Percentiles rank a stretch among this genome's conserved stretches.
These are phyloP conservation scores for Scutellaria baicalensis DNA, from an alignment of 257 asterid genomes.

Conservation along the genomic window DNA sequence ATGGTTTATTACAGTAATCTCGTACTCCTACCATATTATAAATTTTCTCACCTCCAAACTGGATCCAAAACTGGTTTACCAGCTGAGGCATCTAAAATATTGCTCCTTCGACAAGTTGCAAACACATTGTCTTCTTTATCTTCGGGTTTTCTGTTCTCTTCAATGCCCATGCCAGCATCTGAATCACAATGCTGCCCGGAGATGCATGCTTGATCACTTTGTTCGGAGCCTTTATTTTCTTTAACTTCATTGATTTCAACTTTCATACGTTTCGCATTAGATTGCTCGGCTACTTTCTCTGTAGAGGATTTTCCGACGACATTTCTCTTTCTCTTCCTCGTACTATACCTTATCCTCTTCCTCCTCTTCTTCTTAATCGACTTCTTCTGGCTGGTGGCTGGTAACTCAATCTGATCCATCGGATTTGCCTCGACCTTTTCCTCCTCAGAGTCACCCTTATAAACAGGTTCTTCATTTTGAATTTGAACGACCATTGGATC, in stretches of 20 bases:
- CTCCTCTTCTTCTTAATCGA: neutral
- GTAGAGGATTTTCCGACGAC: neutral
- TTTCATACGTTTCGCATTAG: neutral
- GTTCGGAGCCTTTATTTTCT: neutral
- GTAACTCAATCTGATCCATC: neutral
- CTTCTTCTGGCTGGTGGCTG: neutral
- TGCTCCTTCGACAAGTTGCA: neutral
- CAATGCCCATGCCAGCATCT: neutral
- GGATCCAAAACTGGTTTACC: slow-evolving; percentile 38
- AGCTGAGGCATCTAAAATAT: neutral
- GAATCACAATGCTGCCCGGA: no score
- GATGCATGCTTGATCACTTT: neutral
- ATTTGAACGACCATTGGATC: neutral
- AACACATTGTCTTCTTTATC: neutral
- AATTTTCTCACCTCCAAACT: slow-evolving; percentile 65
- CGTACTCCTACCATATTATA: neutral
- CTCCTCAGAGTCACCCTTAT: neutral
- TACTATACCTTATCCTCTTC: neutral
- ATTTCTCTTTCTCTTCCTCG: neutral
- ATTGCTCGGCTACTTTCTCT: neutral
- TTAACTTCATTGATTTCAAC: neutral
- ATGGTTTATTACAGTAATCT: neutral
- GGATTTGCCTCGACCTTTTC: neutral
- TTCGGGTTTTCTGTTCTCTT: neutral
- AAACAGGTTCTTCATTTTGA: neutral